Percentiles rank a stretch among this genome's conserved stretches.
phyloP scores from a whole-genome alignment of 2,329 filamentous ascomycete genomes.

The Colletotrichum lindemuthianum region DNA sequence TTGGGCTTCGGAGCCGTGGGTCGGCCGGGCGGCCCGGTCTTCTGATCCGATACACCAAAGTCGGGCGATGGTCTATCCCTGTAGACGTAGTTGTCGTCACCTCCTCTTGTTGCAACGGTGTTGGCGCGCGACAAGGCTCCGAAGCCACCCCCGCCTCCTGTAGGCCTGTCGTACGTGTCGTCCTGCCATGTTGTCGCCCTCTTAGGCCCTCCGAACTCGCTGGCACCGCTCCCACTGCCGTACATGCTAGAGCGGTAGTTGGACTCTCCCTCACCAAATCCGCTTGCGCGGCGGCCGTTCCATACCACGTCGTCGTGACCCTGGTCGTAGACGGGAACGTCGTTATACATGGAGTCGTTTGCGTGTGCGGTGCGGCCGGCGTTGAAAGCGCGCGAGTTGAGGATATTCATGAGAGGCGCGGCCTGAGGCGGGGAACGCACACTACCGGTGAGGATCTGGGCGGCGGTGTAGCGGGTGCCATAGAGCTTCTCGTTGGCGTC shows the following conservation, averaged over 20 bases:
- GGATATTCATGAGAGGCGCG: conserved; percentile 82
- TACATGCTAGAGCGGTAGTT: conserved; percentile 47
- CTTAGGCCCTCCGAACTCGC: conserved; percentile 65
- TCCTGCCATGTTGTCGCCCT: conserved; percentile 80
- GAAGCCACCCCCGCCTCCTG: conserved; percentile 44
- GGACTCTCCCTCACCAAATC: conserved; percentile 72
- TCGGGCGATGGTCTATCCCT: conserved; percentile 51
- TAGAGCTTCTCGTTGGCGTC: conserved; percentile 99
- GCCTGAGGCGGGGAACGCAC: conserved; percentile 84
- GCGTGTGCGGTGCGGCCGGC: conserved; percentile 59
- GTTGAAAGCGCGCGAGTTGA: conserved; percentile 87
- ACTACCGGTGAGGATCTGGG: conserved; percentile 81
- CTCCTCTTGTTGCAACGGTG: conserved; percentile 57
- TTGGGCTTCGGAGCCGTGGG: conserved; percentile 91
- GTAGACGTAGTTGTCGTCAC: conserved; percentile 64
- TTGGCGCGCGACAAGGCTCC: conserved; percentile 58
- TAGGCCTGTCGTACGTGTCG: conserved; percentile 74
- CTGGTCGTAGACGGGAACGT: conserved; percentile 89
- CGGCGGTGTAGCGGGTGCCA: conserved; percentile 81
- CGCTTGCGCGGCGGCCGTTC: conserved; percentile 78
- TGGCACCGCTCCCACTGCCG: conserved; percentile 47
- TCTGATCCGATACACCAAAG: conserved; percentile 47
- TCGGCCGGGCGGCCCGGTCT: conserved; percentile 70
- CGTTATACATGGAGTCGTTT: conserved; percentile 87
- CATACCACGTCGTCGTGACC: conserved; percentile 84